These are phyloP conservation scores for Pythium oligandrum DNA, from an alignment of 352 stramenopile genomes.

Conservation along the genomic window DNA sequence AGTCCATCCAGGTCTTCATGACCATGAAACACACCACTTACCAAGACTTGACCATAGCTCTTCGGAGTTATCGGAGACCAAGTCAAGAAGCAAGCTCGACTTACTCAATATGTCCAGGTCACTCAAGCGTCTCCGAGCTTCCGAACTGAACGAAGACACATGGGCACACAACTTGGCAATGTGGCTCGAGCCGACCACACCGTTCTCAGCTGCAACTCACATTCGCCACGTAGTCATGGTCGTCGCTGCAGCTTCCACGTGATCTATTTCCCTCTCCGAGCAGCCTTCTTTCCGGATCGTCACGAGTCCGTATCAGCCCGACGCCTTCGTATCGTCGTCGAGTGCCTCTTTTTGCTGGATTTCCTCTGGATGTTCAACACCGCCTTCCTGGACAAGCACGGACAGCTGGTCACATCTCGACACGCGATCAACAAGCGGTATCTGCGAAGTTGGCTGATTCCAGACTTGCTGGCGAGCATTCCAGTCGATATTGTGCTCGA, in stretches of 20 bases:
- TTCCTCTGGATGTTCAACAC: conserved; percentile 29
- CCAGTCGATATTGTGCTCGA: conserved; percentile 4
- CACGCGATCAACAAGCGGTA: conserved; percentile 22
- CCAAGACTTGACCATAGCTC: too few relatives aligned
- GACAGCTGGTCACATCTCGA: conserved; percentile 18
- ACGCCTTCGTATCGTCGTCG: not conserved
- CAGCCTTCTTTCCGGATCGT: conserved; percentile 24
- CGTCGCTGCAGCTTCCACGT: conserved; percentile 14
- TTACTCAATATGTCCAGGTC: not conserved
- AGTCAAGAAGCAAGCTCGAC: too few relatives aligned
- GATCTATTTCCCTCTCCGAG: conserved; percentile 30
- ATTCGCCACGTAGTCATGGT: not conserved
- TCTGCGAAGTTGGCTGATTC: conserved; percentile 17
- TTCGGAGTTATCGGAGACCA: too few relatives aligned
- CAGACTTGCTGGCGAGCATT: conserved; percentile 17
- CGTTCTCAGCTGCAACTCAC: not conserved
- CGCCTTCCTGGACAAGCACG: conserved; percentile 22
- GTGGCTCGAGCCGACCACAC: not conserved
- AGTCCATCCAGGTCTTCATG: too few relatives aligned
- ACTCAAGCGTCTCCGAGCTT: not conserved
- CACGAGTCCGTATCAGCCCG: not conserved
- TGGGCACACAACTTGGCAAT: too few relatives aligned
- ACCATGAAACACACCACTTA: too few relatives aligned
- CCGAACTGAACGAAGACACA: too few relatives aligned
- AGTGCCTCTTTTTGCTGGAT: conserved; percentile 17